A percentile compares a stretch with the other conserved stretches of the same genome.
Conservation (phyloP, 495 filamentous ascomycete genomes). For the Aspergillus saccharolyticus region DNA sequence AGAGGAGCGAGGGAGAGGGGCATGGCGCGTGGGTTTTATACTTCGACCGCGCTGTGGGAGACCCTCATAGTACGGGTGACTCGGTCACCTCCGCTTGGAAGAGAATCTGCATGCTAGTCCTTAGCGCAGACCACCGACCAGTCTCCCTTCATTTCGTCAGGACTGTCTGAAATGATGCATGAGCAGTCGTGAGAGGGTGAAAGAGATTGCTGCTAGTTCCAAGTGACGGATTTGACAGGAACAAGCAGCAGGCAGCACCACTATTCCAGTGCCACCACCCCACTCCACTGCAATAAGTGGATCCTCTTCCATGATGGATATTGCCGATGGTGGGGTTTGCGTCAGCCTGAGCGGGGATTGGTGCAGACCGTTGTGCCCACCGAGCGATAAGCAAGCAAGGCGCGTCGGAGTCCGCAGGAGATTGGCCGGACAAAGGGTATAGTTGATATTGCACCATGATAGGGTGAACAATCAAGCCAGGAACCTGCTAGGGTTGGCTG, state of each 20-base stretch:
- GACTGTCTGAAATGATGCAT: not conserved
- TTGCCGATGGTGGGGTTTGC: slow-evolving; percentile 2
- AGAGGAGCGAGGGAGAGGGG: not conserved
- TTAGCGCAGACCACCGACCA: not conserved
- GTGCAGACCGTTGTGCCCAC: not conserved
- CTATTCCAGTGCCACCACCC: not conserved
- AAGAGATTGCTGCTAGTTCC: not conserved
- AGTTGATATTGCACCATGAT: not conserved
- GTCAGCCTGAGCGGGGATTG: slow-evolving; percentile 1
- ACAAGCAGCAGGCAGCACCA: not conserved
- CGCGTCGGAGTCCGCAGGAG: slow-evolving; percentile 5
- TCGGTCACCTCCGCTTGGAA: not conserved
- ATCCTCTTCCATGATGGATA: not conserved
- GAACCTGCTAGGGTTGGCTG: not conserved
- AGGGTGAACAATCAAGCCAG: not conserved
- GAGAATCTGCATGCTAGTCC: not conserved
- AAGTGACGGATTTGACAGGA: not conserved
- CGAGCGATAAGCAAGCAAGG: slow-evolving; percentile 3
- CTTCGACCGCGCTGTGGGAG: not conserved
- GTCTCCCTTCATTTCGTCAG: not conserved
- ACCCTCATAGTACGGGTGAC: not conserved
- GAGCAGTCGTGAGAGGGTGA: not conserved
- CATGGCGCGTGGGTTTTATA: not conserved
- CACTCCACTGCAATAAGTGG: not conserved
- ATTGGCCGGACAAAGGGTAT: not conserved